Base-by-base conservation (phyloP, 768 basidiomycete genomes). In the Amanita fuliginea region DNA sequence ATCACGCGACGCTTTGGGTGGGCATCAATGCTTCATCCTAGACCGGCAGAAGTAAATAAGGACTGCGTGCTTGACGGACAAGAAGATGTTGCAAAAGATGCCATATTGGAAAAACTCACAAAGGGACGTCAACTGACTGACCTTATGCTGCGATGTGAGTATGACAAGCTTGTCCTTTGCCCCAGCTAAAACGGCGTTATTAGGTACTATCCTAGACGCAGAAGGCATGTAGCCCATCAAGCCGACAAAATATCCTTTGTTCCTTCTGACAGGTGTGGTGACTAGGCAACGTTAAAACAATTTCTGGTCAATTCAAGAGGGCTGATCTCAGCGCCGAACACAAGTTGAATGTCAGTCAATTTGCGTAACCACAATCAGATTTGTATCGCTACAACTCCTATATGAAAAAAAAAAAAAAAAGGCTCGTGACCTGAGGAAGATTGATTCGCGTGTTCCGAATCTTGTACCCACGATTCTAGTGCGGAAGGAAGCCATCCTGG, bases 381-480 rank as follows among this genome's bases (percentile, higher is more conserved):
- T n/a, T 56, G 46, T 60, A 32, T 52, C 56, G 55, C 57, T 56
- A 54, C 18, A 57, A 43, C 40, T 51, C 48, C 46, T 51, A 47
- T 53, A 43, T 43, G 9, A 22, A 57, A n/a, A n/a, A n/a, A n/a
- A n/a, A n/a, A n/a, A n/a, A n/a, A n/a, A n/a, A n/a, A 24, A 93
- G 88, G 86, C 92, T 57, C 86, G 95, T 74, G 95, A 98, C 71
- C 73, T 98, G 19, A 84, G 95, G 48, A 96, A 97, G 72, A 88
- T 98, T 56, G 95, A 98, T 68, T 93, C 90, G 3, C 76, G 91
- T 56, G 78, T 93, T 56, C 92, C 94, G 32, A 96, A 94, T 65
- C 80, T 95, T 50, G 86, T 98, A 14, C 93, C 94, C 35, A 93
- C 93, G 36, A 94, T 98, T 59, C 77, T 98, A 50, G 78, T 86